Percentiles rank a stretch among this genome's conserved stretches.
These are phyloP conservation scores for Chenopodium formosanum DNA, from an alignment of 148 eudicot genomes.

Conservation along the genomic window DNA sequence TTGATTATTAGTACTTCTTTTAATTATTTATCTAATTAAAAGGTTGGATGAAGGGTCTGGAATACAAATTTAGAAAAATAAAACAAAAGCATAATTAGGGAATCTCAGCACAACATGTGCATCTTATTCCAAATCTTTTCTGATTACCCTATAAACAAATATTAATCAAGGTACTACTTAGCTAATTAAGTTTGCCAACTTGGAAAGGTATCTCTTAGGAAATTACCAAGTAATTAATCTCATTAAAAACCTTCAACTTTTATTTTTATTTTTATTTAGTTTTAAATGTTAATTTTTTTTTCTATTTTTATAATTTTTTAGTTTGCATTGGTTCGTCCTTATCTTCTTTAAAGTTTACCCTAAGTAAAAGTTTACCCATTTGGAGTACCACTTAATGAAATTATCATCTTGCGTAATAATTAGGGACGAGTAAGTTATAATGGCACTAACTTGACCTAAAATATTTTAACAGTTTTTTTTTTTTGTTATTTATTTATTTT, in stretches of 20 bases:
- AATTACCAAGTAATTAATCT: neutral
- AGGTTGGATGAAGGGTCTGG: neutral
- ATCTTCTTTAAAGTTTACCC: neutral
- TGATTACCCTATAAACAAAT: slow-evolving; percentile 10
- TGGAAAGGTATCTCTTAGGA: slow-evolving; percentile 5
- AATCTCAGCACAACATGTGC: slow-evolving; percentile 30
- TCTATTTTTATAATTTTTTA: no score
- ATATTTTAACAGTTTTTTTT: no score
- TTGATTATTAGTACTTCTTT: neutral
- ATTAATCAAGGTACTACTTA: neutral
- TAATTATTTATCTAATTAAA: neutral
- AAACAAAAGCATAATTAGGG: slow-evolving; percentile 24
- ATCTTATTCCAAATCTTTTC: slow-evolving; percentile 13
- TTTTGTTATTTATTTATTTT: no score
- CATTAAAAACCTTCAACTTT: neutral
- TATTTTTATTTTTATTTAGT: no score
- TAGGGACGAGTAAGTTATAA: neutral
- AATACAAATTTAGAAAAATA: neutral
- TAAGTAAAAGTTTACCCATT: neutral
- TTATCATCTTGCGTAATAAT: neutral
- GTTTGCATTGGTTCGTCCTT: slow-evolving; percentile 12
- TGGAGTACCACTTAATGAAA: neutral
- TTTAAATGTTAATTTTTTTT: no score
- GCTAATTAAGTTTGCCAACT: slow-evolving; percentile 16
- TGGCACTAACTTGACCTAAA: neutral